Evolutionary conservation across 441 rosid species (phyloP), one percentile per base, ranked within the genome.

Genomic region (Eutrema salsugineum): DNA sequence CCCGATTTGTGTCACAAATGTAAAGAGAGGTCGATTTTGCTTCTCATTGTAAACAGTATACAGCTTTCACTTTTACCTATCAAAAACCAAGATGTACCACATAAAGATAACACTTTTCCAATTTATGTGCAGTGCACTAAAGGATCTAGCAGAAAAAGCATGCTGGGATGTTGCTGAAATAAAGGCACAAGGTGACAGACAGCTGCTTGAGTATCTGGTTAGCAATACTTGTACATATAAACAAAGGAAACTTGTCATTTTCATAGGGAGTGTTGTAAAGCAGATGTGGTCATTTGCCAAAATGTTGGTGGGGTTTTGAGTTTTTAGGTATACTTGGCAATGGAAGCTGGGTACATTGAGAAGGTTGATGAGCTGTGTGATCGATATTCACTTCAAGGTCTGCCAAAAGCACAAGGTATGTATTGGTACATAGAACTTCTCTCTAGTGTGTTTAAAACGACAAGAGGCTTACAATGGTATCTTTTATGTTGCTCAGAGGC

Each of bases 321-420:
- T 53, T 28, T 64, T 69, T 44, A 94, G 99, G 97, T 94, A 75
- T 86, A 86, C 84, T 78, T 94, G 87, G 99, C 99, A 58, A 85
- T 91, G 99, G 98, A 94, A 87, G 97, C 99, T 76, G 94, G 99
- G 64, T 94, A 92, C 81, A 51, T 63, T 0, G 99, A 94, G 87
- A 94, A 94, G 82, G 97, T 94, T 73, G 89, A 86, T 76, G 98
- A 92, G 72, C 84, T 94, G 47, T 88, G 98, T 78, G 78, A 81
- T 61, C 87, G 87, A 44, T 89, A 90, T 83, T 86, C 90, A 66
- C 96, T 94, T 68, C 80, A 88, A 80, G 91, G 91, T 39, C 88
- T 92, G 79, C 74, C 80, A 53, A 89, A 81, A 80, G 75, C 80
- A 61, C 79, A 24, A 24, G 7, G 33, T 22, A 63, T 20, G 57